Conservation (phyloP, 2,329 filamentous ascomycete species). For the Elsinoe batatas region DNA sequence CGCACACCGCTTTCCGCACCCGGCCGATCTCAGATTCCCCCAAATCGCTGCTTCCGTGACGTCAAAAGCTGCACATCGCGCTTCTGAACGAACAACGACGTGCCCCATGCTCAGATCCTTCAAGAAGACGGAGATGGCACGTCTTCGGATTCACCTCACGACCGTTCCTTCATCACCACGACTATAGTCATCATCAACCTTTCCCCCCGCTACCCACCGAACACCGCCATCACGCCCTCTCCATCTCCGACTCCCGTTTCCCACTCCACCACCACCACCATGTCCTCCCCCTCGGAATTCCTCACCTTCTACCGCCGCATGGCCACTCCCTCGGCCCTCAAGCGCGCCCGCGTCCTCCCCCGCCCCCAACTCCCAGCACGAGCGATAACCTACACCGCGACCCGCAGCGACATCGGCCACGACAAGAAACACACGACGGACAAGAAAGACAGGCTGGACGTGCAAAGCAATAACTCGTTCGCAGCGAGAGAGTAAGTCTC, state of each 20-base stretch:
- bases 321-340: conserved; percentile 15
- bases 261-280: conserved; percentile 7
- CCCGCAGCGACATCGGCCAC: conserved; percentile 13
- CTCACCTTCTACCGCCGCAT: conserved; percentile 30
- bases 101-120: too few relatives aligned
- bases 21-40: neutral
- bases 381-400: conserved; percentile 13
- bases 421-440: conserved; percentile 24
- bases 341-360: conserved; percentile 11
- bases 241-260: conserved; percentile 3
- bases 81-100: too few relatives aligned
- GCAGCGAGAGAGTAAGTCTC: conserved; percentile 27
- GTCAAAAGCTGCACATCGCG: too few relatives aligned
- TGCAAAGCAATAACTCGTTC: conserved; percentile 26
- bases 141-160: neutral
- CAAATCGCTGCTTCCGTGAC: too few relatives aligned
- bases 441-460: conserved; percentile 28
- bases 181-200: neutral
- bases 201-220: neutral
- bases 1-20: neutral
- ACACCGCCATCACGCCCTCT: neutral
- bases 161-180: neutral
- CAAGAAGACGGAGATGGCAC: neutral
- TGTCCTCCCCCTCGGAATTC: conserved; percentile 30
- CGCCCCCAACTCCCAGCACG: conserved; percentile 7